phyloP scores from a whole-genome alignment of 2,329 filamentous ascomycete species.

The Colletotrichum euphorbiae region DNA sequence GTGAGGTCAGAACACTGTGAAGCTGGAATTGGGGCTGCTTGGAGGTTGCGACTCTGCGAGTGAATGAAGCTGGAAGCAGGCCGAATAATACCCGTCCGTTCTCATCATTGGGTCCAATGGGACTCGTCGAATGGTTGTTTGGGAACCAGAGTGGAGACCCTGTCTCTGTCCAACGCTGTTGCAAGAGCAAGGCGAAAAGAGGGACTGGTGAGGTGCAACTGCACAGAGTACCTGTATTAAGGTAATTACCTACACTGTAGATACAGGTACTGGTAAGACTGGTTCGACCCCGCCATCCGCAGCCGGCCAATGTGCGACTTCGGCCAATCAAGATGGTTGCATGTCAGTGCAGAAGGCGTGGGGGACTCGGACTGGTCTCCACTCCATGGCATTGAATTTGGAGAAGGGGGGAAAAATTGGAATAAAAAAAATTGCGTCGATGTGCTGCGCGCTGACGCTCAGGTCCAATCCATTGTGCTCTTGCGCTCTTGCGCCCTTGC shows the following conservation, averaged over 20 bases:
- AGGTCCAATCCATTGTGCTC: not conserved
- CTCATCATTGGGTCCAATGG: not conserved
- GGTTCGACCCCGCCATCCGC: constrained; percentile 26
- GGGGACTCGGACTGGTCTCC: not conserved
- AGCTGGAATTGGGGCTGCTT: not conserved
- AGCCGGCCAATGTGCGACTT: not conserved
- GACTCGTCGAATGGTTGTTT: not conserved
- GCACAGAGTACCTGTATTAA: not conserved
- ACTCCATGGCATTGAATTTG: constrained; percentile 24
- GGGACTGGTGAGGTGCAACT: not conserved
- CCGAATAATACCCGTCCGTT: not conserved
- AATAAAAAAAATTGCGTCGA: not conserved
- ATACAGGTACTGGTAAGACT: not conserved
- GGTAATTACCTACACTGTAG: no score
- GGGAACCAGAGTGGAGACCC: not conserved
- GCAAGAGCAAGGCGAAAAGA: constrained; percentile 3
- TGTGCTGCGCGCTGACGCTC: not conserved
- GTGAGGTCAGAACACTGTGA: not conserved
- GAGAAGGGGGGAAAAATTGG: not conserved
- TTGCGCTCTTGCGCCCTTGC: constrained; percentile 5
- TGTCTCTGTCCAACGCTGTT: not conserved
- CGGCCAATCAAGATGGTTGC: not conserved
- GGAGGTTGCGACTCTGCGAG: not conserved
- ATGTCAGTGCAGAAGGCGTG: not conserved
- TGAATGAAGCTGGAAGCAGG: not conserved